A percentile compares a stretch with the other conserved stretches of the same genome.
These are phyloP conservation scores for Dichotomopilus funicola DNA, from an alignment of 2,329 filamentous ascomycete species.

Conservation along the genomic window DNA sequence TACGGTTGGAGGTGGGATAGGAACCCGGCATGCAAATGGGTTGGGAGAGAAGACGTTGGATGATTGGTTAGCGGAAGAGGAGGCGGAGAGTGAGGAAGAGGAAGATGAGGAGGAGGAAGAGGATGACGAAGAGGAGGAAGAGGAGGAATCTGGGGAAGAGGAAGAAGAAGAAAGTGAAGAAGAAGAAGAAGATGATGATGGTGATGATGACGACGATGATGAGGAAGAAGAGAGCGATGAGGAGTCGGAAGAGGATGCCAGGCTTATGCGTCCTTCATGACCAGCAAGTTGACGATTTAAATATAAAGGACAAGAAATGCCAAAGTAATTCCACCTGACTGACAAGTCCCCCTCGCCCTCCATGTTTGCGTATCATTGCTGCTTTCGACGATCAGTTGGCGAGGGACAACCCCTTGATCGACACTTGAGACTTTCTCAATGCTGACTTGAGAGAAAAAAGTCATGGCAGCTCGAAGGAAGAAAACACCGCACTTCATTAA, in stretches of 20 bases:
- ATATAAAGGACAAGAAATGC: no score
- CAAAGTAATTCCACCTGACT: no score
- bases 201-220: slow-evolving; percentile 9
- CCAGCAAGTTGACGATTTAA: no score
- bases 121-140: slow-evolving; percentile 35
- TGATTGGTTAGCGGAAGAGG: slow-evolving; percentile 80
- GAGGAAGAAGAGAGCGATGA: slow-evolving; percentile 17
- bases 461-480: no score
- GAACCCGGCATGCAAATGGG: slow-evolving; percentile 33
- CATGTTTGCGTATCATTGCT: no score
- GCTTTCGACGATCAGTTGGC: no score
- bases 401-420: no score
- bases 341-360: no score
- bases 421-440: no score
- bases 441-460: no score
- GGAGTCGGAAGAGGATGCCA: slow-evolving; percentile 13
- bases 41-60: slow-evolving; percentile 72
- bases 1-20: slow-evolving; percentile 15
- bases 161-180: slow-evolving; percentile 12
- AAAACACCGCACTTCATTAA: no score
- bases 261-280: slow-evolving; percentile 12
- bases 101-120: slow-evolving; percentile 44
- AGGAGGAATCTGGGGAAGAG: slow-evolving; percentile 15
- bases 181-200: slow-evolving; percentile 7
- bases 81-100: slow-evolving; percentile 50